Evolutionary conservation across 2,329 filamentous ascomycete genomes (phyloP).

Genomic region (Colletotrichum spinosum): DNA sequence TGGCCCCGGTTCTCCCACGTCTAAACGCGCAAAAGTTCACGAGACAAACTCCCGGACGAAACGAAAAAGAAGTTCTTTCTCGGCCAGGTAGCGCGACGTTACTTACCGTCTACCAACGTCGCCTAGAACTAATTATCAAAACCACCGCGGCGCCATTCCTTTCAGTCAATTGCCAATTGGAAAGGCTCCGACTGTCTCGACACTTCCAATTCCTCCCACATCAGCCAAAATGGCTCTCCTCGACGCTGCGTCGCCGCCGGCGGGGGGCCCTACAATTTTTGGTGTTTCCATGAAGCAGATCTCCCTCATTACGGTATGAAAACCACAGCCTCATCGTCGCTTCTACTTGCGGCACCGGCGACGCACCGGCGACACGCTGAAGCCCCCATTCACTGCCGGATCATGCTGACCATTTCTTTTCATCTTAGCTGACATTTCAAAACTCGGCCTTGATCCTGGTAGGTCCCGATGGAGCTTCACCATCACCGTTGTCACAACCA

Average conservation of each 20-base stretch:
- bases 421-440: constrained; percentile 77
- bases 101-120: background rate
- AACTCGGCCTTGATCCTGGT: constrained; percentile 81
- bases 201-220: background rate
- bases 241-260: constrained; percentile 50
- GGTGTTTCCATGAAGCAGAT: constrained; percentile 77
- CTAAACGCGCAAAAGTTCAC: constrained; percentile 20
- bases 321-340: background rate
- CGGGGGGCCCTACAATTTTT: constrained; percentile 58
- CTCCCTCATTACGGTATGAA: constrained; percentile 59
- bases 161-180: constrained; percentile 5
- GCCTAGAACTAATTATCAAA: constrained; percentile 2
- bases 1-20: background rate
- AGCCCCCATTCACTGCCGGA: too few relatives aligned
- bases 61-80: constrained; percentile 6
- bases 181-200: constrained; percentile 10
- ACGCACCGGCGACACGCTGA: background rate
- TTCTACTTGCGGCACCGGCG: background rate
- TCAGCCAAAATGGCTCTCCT: constrained; percentile 54
- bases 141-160: background rate
- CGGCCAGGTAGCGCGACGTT: background rate
- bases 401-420: constrained; percentile 34
- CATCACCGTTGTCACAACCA: constrained; percentile 9
- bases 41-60: constrained; percentile 27
- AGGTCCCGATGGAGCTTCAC: constrained; percentile 41